Evolutionary conservation across 139 green algal species (phyloP), one percentile per base, ranked within the genome.

Genomic region (Haematococcus lacustris): DNA sequence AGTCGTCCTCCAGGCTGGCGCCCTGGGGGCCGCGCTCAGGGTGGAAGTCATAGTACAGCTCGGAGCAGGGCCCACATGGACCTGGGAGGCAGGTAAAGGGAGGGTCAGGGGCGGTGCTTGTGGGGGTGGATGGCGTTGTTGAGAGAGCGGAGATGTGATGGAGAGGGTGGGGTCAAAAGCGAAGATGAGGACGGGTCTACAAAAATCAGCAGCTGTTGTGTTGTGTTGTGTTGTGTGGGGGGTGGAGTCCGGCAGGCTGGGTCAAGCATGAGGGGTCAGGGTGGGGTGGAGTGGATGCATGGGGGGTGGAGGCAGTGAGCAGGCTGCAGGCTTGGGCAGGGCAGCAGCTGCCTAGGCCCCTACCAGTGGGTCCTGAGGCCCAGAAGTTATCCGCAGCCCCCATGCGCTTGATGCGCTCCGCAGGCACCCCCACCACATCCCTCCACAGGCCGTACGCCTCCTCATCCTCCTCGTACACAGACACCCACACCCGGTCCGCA

Each of bases 21-120:
- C 62, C 85, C 2, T 71, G 60, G 2, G 70, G 43, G 4, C 91
- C 91, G 1, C 73, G 51, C 81, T 97, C 93, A 1, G 93, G 93
- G 65, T 89, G 76, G 66, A 97, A 94, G 81, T 98, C 93, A 68
- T 94, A 98, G 83, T 98, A 98, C 6, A 98, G 83, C 86, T 98
- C 93, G 30, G 85, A 92, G 87, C 93, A 98, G n/a, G 92, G 92
- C 17, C 93, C 93, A 80, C 93, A 98, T 1, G 93, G 93, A 9
- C 93, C 92, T 76, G 88, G 93, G 63, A 88, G 75, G 64, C 97
- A 94, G 80, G 97, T 93, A 68, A 93, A 98, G 83, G n/a, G n/a
- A n/a, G n/a, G n/a, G n/a, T n/a, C n/a, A n/a, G n/a, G n/a, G n/a
- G n/a, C n/a, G n/a, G n/a, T n/a, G n/a, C n/a, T n/a, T n/a, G n/a